These are phyloP conservation scores for Nemania sp. DNA, from an alignment of 2,329 filamentous ascomycete species.

Conservation along the genomic window DNA sequence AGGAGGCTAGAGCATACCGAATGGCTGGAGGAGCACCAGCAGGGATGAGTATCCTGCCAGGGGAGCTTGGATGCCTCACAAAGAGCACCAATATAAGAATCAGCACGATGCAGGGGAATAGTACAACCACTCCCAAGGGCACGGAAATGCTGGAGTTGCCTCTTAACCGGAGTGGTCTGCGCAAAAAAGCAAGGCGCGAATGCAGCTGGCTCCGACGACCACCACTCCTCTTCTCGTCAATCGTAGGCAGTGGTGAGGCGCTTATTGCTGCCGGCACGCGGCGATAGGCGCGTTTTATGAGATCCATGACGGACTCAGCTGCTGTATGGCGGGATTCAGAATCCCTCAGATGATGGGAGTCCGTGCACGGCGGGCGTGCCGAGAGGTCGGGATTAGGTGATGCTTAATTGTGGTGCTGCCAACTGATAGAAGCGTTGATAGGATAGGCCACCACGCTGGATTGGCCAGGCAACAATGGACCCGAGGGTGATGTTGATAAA, in stretches of 20 bases:
- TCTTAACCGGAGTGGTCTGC: conserved; percentile 82
- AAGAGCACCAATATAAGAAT: conserved; percentile 89
- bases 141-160: conserved; percentile 92
- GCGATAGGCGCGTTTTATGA: conserved; percentile 60
- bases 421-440: conserved; percentile 9
- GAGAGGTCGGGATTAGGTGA: conserved; percentile 14
- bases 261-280: conserved; percentile 50
- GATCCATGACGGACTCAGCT: conserved; percentile 53
- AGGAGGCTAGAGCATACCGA: conserved; percentile 63
- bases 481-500: conserved; percentile 8
- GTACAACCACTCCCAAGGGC: conserved; percentile 86
- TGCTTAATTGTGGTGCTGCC: conserved; percentile 20
- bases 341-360: conserved; percentile 7
- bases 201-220: conserved; percentile 46
- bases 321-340: conserved; percentile 16
- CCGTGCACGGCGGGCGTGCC: conserved; percentile 9
- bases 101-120: conserved; percentile 91
- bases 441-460: background rate
- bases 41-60: conserved; percentile 83
- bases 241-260: conserved; percentile 51
- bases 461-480: background rate
- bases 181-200: conserved; percentile 75
- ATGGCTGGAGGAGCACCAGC: conserved; percentile 87
- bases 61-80: conserved; percentile 81
- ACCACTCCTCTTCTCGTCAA: conserved; percentile 53